phyloP scores from a whole-genome alignment of 768 basidiomycete genomes.

The Tephrocybe sp. region DNA sequence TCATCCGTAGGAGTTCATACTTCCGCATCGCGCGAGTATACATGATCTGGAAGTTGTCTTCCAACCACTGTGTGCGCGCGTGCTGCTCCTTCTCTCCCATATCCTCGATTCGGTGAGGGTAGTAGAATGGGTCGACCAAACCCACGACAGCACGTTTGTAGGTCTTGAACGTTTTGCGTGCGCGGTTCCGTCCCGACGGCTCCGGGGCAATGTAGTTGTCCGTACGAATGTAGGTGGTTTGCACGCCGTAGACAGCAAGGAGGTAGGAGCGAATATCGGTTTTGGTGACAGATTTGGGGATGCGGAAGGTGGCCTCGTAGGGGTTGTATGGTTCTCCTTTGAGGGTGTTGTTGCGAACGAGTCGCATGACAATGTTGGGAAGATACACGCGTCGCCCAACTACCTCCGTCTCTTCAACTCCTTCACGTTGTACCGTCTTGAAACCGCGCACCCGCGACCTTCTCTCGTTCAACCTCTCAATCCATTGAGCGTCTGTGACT shows the following conservation, averaged over 20 bases:
- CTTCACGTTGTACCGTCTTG: slow-evolving; percentile 36
- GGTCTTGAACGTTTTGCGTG: slow-evolving; percentile 45
- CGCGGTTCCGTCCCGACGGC: slow-evolving; percentile 27
- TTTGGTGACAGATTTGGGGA: slow-evolving; percentile 89
- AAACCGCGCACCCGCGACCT: slow-evolving; percentile 72
- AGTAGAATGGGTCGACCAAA: slow-evolving; percentile 91
- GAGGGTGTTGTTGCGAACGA: slow-evolving; percentile 82
- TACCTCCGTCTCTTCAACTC: slow-evolving; percentile 46
- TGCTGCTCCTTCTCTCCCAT: slow-evolving; percentile 59
- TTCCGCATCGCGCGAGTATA: slow-evolving; percentile 33
- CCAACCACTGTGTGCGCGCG: slow-evolving; percentile 60
- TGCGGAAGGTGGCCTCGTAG: slow-evolving; percentile 91
- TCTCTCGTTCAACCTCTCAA: slow-evolving; percentile 51
- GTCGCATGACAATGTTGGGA: slow-evolving; percentile 80
- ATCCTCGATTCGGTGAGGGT: slow-evolving; percentile 79
- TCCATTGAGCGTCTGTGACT: slow-evolving; percentile 58
- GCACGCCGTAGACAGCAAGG: slow-evolving; percentile 79
- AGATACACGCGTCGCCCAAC: slow-evolving; percentile 86
- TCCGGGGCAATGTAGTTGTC: slow-evolving; percentile 78
- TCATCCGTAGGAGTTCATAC: slow-evolving; percentile 37
- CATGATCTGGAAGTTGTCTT: slow-evolving; percentile 57
- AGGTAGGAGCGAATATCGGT: slow-evolving; percentile 90
- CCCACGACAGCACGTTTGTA: slow-evolving; percentile 95
- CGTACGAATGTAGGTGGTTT: slow-evolving; percentile 94
- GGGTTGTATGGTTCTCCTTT: slow-evolving; percentile 85